A percentile compares a stretch with the other conserved stretches of the same genome.
Evolutionary conservation across 2,329 filamentous ascomycete species (phyloP).

Genomic region (Corinectria fuckeliana): DNA sequence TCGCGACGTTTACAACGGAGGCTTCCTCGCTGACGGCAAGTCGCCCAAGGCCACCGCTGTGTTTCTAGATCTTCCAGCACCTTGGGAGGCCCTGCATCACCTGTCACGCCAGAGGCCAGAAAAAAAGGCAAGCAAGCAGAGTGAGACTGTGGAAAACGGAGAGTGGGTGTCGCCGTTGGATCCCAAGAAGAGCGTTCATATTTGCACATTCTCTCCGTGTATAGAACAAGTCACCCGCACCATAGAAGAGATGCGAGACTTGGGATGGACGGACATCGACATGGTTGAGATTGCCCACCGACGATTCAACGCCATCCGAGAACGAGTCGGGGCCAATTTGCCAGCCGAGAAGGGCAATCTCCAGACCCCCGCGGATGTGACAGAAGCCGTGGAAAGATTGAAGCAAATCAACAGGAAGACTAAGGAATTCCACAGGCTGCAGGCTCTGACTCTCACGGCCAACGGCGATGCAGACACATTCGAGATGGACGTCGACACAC

Average conservation of each 20-base stretch:
- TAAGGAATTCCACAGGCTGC: constrained; percentile 65
- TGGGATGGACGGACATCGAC: constrained; percentile 89
- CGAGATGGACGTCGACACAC: constrained; percentile 50
- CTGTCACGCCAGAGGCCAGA: constrained; percentile 61
- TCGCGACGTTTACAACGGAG: constrained; percentile 78
- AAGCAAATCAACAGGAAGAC: constrained; percentile 75
- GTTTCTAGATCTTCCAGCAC: constrained; percentile 81
- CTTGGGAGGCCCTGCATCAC: constrained; percentile 80
- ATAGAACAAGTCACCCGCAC: constrained; percentile 95
- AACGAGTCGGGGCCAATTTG: constrained; percentile 74
- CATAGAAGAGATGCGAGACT: constrained; percentile 76
- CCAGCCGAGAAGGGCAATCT: constrained; percentile 73
- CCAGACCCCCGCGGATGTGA: constrained; percentile 73
- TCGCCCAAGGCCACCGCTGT: constrained; percentile 72
- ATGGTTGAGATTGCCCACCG: constrained; percentile 90
- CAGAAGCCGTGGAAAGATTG: constrained; percentile 78
- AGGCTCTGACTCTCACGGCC: constrained; percentile 25
- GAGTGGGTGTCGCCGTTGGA: constrained; percentile 70
- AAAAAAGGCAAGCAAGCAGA: constrained; percentile 31
- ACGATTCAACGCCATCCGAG: constrained; percentile 80
- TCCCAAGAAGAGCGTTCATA: constrained; percentile 71
- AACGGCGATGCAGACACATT: constrained; percentile 39
- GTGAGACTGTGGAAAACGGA: constrained; percentile 30
- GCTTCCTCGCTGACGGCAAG: constrained; percentile 68
- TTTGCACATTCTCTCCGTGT: constrained; percentile 96